Evolutionary conservation across 768 basidiomycete genomes (phyloP), one percentile per base, ranked within the genome.

Genomic region (Amanita subjunquillea): DNA sequence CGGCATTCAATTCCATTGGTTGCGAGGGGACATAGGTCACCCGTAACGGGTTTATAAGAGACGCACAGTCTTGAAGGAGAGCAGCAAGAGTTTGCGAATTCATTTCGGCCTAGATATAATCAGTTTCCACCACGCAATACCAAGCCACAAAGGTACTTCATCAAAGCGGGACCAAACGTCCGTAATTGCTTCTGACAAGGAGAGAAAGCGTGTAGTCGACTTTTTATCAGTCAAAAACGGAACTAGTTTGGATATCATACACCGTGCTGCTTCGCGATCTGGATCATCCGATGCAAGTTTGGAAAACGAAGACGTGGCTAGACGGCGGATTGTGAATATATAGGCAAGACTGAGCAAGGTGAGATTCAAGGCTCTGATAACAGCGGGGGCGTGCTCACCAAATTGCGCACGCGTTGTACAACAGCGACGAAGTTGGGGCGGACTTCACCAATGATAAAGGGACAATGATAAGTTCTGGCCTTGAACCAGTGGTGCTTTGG

Each of bases 381-480:
- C 29, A 51, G 45, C 9, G 37, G 34, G 13, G n/a, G 30, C 4
- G 44, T 7, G 72, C 87, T 42, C 61, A 91, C 90, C 77, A 74
- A 23, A 89, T 65, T 6, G 81, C 79, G 37, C 75, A 75, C 27
- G 88, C 67, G 55, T 92, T 93, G 59, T 85, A 89, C 2, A 83
- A 58, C 12, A 91, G 67, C 0, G 75, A 63, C 4, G 73, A 67
- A 0, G 56, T 61, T 7, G 68, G 63, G 37, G 67, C 55, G 17
- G 70, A 67, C 42, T 68, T 70, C 2, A 79, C 54, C 60, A 81
- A 69, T 0, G 66, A 65, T 13, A 61, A 48, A 22, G 82, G 81
- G 15, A 85, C 63, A 6, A 50, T 39, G 55, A 84, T 76, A 41
- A 73, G 59, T 3, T 64, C 53, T 22, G 81, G 82, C 44, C 63